phyloP scores from a whole-genome alignment of 2,329 filamentous ascomycete genomes.

The Dactylonectria macrodidyma region DNA sequence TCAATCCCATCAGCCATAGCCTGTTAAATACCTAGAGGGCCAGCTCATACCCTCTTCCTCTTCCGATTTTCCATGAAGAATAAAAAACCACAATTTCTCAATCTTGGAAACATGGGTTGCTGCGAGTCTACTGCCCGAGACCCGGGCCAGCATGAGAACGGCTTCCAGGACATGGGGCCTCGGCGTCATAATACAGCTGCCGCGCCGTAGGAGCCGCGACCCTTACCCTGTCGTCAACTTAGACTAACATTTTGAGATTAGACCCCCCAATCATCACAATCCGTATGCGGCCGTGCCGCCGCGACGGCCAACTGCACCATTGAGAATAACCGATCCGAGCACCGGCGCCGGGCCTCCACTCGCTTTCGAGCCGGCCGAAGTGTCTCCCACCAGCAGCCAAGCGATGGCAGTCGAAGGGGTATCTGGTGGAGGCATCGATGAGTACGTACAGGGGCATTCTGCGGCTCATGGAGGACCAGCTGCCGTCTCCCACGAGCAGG shows the following conservation, averaged over 20 bases:
- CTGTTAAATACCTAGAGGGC: not conserved
- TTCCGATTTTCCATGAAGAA: constrained; percentile 2
- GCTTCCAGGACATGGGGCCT: constrained; percentile 31
- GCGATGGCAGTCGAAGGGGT: no score
- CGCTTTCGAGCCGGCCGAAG: not conserved
- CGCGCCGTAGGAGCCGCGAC: constrained; percentile 11
- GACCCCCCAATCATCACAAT: not conserved
- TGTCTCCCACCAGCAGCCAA: no score
- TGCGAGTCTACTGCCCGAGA: constrained; percentile 16
- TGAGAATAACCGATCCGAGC: not conserved
- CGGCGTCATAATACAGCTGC: constrained; percentile 2
- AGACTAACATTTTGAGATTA: constrained; percentile 8
- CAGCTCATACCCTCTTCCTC: not conserved
- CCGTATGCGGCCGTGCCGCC: not conserved
- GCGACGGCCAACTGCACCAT: not conserved
- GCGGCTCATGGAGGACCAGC: not conserved
- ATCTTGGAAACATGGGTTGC: constrained; percentile 24
- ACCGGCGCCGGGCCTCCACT: constrained; percentile 1
- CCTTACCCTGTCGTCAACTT: not conserved
- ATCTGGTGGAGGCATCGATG: not conserved
- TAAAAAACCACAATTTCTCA: not conserved
- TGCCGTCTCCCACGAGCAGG: not conserved
- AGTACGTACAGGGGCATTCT: not conserved
- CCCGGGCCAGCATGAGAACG: constrained; percentile 11
- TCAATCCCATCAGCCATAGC: not conserved